Percentiles rank a stretch among this genome's conserved stretches.
These are phyloP conservation scores for Xylariaceae sp. DNA, from an alignment of 2,329 filamentous ascomycete species.

Conservation along the genomic window DNA sequence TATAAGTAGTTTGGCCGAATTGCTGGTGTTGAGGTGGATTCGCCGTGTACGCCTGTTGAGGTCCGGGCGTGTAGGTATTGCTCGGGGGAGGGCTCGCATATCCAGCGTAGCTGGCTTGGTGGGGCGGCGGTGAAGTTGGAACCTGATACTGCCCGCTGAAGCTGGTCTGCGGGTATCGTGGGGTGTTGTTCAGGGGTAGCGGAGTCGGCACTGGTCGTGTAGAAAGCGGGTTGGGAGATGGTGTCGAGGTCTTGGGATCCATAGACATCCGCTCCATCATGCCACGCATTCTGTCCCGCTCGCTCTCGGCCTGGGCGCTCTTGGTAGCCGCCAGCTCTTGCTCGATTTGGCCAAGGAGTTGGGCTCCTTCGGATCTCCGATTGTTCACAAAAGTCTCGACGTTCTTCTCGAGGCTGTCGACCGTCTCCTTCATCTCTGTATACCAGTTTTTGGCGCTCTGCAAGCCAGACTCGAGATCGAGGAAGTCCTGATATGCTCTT, in stretches of 20 bases:
- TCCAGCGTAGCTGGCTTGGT: slow-evolving; percentile 36
- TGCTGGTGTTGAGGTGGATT: slow-evolving; percentile 33
- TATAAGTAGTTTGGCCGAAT: slow-evolving; percentile 45
- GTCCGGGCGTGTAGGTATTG: slow-evolving; percentile 20
- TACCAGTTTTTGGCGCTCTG: slow-evolving; percentile 90
- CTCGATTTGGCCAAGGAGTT: slow-evolving; percentile 83
- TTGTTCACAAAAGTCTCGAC: slow-evolving; percentile 97
- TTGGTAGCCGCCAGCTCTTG: slow-evolving; percentile 60
- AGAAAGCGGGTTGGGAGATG: slow-evolving; percentile 30
- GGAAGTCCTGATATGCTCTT: slow-evolving; percentile 84
- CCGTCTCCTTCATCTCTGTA: slow-evolving; percentile 88
- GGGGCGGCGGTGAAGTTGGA: slow-evolving; percentile 48
- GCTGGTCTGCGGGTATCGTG: slow-evolving; percentile 46
- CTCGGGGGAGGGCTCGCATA: slow-evolving; percentile 34
- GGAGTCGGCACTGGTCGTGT: slow-evolving; percentile 36
- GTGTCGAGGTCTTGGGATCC: slow-evolving; percentile 46
- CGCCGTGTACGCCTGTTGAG: slow-evolving; percentile 24
- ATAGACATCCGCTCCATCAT: slow-evolving; percentile 96
- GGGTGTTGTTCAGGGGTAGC: slow-evolving; percentile 37
- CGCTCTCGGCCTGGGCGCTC: slow-evolving; percentile 62
- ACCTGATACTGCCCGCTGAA: slow-evolving; percentile 53
- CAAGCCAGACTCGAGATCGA: slow-evolving; percentile 80
- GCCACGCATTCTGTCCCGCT: slow-evolving; percentile 76
- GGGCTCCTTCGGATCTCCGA: slow-evolving; percentile 79
- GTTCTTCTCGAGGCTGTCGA: slow-evolving; percentile 87